Evolutionary conservation across 1,284 basidiomycete genomes (phyloP), one percentile per base, ranked within the genome.

Genomic region (Sanghuangporus baumii): DNA sequence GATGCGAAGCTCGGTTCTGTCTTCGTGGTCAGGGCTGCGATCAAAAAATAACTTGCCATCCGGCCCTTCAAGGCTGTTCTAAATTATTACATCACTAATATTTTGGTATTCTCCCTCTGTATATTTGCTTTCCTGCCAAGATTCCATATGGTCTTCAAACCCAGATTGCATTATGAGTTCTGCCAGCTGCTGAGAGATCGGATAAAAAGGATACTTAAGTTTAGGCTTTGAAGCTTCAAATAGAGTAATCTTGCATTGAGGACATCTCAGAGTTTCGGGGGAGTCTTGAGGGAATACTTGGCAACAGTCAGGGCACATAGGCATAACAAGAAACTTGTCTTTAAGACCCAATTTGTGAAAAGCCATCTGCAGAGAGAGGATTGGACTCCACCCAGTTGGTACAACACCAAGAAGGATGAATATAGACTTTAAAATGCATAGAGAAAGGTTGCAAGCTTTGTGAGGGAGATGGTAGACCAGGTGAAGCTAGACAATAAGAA

Each of bases 51-150:
- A 50, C 16, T 43, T 55, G 6, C 58, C 60, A 37, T 66, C 65
- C 20, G 47, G 46, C 4, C 38, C 65, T 18, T 55, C 40, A 4
- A 67, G 9, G n/a, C 26, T 43, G 12, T 63, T 41, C 66, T 59
- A 66, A 2, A 67, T 48, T 5, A 26, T 34, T n/a, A 57, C 65
- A 57, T 66, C 62, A 41, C 51, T 55, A 11, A 63, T 51, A 20
- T 55, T 52, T 3, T 12, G 14, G 52, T 55, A 48, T 31, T 23
- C 34, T 4, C 58, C 65, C 16, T 26, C 11, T 2, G 4, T n/a
- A 12, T 46, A 57, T 9, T 43, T 14, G 20, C 14, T 34, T 8
- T 26, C 7, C 5, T 41, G 14, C 57, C 57, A 60, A 6, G 41
- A 18, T 7, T 66, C 65, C 41, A 66, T 37, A 1, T 41, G 40